These are phyloP conservation scores for Dictyostelium purpureum DNA, from an alignment of 78 protist genomes.

Conservation along the genomic window DNA sequence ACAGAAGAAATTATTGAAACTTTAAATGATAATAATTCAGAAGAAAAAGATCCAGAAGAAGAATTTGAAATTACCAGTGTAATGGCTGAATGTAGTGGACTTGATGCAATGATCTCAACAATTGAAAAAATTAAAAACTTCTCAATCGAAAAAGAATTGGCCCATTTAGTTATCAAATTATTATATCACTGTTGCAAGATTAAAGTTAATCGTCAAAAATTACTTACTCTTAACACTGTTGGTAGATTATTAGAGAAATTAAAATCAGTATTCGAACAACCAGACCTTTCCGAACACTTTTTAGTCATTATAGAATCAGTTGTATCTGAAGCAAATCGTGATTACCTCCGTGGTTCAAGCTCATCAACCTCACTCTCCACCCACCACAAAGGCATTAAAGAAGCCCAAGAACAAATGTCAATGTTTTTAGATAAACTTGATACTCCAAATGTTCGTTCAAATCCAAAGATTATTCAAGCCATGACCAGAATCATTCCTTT, in stretches of 20 bases:
- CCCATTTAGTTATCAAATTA: slow-evolving; percentile 52
- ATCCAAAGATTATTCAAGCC: slow-evolving; percentile 34
- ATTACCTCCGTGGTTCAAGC: background rate
- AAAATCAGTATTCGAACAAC: slow-evolving; percentile 45
- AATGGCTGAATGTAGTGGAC: slow-evolving; percentile 73
- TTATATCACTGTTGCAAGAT: slow-evolving; percentile 59
- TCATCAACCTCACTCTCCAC: background rate
- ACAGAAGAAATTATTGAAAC: slow-evolving; percentile 88
- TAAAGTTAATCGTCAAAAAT: slow-evolving; percentile 51
- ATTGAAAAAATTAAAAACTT: slow-evolving; percentile 5
- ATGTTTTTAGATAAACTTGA: slow-evolving; percentile 74
- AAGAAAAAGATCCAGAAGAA: slow-evolving; percentile 86
- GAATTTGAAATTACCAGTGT: slow-evolving; percentile 77
- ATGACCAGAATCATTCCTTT: slow-evolving; percentile 86
- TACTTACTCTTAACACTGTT: slow-evolving; percentile 25
- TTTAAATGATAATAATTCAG: slow-evolving; percentile 39
- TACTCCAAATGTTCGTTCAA: slow-evolving; percentile 23
- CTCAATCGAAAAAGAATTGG: slow-evolving; percentile 21
- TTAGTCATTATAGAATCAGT: slow-evolving; percentile 14
- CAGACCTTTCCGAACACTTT: slow-evolving; percentile 40
- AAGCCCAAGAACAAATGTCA: slow-evolving; percentile 49
- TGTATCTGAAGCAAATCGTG: slow-evolving; percentile 51
- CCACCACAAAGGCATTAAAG: background rate
- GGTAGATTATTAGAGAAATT: slow-evolving; percentile 48
- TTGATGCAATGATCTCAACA: slow-evolving; percentile 40